Base-by-base conservation (phyloP, 768 basidiomycete species). In the Suillus lakei region DNA sequence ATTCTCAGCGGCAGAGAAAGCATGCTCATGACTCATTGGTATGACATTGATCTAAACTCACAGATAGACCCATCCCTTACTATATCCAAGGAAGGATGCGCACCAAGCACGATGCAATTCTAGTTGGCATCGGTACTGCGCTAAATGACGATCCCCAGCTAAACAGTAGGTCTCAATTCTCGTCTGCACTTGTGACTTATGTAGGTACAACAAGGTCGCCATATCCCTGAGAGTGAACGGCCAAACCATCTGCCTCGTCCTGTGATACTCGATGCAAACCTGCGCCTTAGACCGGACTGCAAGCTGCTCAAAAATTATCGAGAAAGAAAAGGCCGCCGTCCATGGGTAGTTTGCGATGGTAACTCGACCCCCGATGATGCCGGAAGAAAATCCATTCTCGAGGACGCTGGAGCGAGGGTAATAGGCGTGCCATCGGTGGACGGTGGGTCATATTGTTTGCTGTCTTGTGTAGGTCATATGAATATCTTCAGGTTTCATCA, bases 11-110 rank as follows among this genome's bases (percentile, higher is more conserved):
- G 97, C 8, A 78, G 82, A 54, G 92, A 98, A 71, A 95, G 92
- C 76, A 91, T 96, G 89, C 68, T 86, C 48, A 94, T 99, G 91
- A 99, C 97, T 13, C 97, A 99, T 76, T 92, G 93, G 96, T 95
- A 71, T 67, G 84, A 69, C 54, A 28, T 30, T 21, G 46, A 12
- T 64, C 26, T 38, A 28, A 39, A 62, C 62, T 48, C 21, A 36
- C 34, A 38, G 21, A 59, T 32, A 50, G 36, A n/a, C 43, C 23
- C n/a, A 41, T 21, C 50, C 60, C 61, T 58, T 53, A 70, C 39
- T 13, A 44, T 36, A 60, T 21, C 28, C 23, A 56, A 66, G 56
- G 59, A 68, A 97, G 96, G 89, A 88, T 99, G 87, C 83, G 97
- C 67, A 84, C 93, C 0, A 86, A 94, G 84, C 97, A 99, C 77